Percentiles rank a stretch among this genome's conserved stretches.
Evolutionary conservation across 805 yeast genomes (phyloP).

Genomic region (Limtongia smithiae): DNA sequence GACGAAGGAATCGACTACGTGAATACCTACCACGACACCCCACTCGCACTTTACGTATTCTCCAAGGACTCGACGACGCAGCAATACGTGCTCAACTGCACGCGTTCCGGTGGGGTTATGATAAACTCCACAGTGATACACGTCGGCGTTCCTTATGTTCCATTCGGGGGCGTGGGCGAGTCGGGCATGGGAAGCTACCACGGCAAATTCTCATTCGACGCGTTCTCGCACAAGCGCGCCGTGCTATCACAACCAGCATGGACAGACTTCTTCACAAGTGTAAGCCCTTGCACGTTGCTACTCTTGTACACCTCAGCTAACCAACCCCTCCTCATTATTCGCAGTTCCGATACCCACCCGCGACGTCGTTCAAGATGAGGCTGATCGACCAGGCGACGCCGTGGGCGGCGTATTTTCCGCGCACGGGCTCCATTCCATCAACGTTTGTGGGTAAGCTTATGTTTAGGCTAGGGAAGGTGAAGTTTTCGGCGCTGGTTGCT

Average conservation of each 20-base stretch:
- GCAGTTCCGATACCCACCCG: constrained; percentile 24
- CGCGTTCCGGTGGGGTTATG: constrained; percentile 70
- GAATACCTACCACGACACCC: constrained; percentile 56
- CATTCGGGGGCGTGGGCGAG: constrained; percentile 87
- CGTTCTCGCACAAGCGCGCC: constrained; percentile 76
- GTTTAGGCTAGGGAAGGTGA: constrained; percentile 6
- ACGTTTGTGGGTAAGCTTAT: constrained; percentile 5
- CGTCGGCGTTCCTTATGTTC: constrained; percentile 62
- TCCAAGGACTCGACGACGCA: constrained; percentile 47
- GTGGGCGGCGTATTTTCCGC: constrained; percentile 15
- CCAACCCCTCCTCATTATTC: background rate
- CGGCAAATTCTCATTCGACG: constrained; percentile 62
- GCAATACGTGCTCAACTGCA: constrained; percentile 45
- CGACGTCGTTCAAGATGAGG: constrained; percentile 4
- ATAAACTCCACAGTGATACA: constrained; percentile 73
- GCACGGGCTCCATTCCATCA: constrained; percentile 21
- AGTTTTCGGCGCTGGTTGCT: background rate
- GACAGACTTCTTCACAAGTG: constrained; percentile 55
- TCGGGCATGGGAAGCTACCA: constrained; percentile 86
- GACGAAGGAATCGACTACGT: constrained; percentile 42
- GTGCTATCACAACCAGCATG: constrained; percentile 60
- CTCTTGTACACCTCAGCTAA: background rate
- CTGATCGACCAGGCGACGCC: background rate
- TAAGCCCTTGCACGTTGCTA: constrained; percentile 52
- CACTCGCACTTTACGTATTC: constrained; percentile 76